phyloP scores from a whole-genome alignment of 2,329 filamentous ascomycete species.

The Sporothrix sp. region DNA sequence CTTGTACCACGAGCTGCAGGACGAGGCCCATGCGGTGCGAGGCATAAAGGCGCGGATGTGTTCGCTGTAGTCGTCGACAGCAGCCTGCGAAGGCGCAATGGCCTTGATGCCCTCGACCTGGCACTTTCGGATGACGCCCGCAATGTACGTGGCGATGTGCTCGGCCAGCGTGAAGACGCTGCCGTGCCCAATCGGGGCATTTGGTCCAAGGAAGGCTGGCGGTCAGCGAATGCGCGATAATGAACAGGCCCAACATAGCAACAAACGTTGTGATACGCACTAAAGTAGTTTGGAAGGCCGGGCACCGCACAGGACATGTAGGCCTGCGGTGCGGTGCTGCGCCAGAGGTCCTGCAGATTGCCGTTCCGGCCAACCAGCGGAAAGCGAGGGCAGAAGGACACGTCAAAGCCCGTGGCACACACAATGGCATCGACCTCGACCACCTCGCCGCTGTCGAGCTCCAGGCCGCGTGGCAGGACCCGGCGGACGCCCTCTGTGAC shows the following conservation, averaged over 20 bases:
- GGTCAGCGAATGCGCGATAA: background rate
- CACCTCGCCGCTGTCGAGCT: conserved; percentile 38
- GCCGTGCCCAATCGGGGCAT: conserved; percentile 41
- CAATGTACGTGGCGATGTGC: conserved; percentile 43
- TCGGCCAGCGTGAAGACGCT: conserved; percentile 42
- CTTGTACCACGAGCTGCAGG: conserved; percentile 44
- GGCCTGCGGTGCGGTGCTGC: conserved; percentile 32
- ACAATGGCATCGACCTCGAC: conserved; percentile 45
- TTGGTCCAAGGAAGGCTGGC: conserved; percentile 41
- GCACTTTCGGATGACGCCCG: conserved; percentile 37
- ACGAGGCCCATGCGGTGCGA: conserved; percentile 39
- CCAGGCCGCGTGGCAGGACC: conserved; percentile 39
- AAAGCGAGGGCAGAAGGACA: conserved; percentile 42
- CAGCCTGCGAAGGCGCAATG: conserved; percentile 34
- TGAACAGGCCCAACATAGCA: background rate
- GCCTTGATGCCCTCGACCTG: conserved; percentile 41
- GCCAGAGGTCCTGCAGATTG: conserved; percentile 42
- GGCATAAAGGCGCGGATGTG: conserved; percentile 43
- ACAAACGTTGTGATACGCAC: conserved; percentile 24
- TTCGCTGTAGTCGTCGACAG: conserved; percentile 41
- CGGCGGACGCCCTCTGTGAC: conserved; percentile 35
- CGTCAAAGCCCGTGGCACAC: conserved; percentile 49
- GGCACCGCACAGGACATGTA: conserved; percentile 46
- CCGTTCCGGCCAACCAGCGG: conserved; percentile 40
- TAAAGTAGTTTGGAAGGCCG: conserved; percentile 47